Conservation (phyloP, 1,139 yeast genomes). For the Pichia sp. region DNA sequence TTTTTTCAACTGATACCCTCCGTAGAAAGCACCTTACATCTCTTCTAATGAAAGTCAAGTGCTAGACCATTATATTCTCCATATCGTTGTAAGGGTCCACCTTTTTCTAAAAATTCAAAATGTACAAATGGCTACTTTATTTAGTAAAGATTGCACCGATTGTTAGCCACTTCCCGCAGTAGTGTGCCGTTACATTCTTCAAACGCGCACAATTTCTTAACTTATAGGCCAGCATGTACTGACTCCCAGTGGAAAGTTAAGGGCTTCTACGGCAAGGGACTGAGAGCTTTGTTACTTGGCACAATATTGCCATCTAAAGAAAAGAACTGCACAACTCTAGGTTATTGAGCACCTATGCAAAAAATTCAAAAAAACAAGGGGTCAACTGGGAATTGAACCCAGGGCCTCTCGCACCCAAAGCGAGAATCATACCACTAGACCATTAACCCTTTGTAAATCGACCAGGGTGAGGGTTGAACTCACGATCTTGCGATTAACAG, state of each 20-base stretch:
- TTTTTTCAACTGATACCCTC: too few species aligned
- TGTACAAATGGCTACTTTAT: too few species aligned
- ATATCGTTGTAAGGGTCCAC: too few species aligned
- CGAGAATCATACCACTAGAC: conserved; percentile 45
- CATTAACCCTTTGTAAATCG: conserved; percentile 12
- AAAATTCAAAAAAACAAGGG: conserved; percentile 16
- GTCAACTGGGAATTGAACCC: conserved; percentile 30
- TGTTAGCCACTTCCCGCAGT: neutral
- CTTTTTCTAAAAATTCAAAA: too few species aligned
- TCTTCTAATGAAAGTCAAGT: too few species aligned
- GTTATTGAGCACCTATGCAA: too few species aligned
- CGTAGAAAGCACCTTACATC: too few species aligned
- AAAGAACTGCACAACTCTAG: neutral
- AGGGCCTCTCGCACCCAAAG: conserved; percentile 38
- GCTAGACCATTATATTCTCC: too few species aligned
- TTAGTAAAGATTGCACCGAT: too few species aligned
- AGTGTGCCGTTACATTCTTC: neutral
- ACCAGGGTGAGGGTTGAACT: conserved; percentile 12
- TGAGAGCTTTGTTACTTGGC: too few species aligned
- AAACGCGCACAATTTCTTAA: neutral
- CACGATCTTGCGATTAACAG: conserved; percentile 12
- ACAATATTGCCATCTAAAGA: neutral
- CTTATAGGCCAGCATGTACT: too few species aligned
- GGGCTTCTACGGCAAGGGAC: neutral
- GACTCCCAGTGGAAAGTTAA: too few species aligned